Evolutionary conservation across 169 alveolate species (phyloP), one percentile per base, ranked within the genome.

Genomic region (Plasmodium billcollinsi): DNA sequence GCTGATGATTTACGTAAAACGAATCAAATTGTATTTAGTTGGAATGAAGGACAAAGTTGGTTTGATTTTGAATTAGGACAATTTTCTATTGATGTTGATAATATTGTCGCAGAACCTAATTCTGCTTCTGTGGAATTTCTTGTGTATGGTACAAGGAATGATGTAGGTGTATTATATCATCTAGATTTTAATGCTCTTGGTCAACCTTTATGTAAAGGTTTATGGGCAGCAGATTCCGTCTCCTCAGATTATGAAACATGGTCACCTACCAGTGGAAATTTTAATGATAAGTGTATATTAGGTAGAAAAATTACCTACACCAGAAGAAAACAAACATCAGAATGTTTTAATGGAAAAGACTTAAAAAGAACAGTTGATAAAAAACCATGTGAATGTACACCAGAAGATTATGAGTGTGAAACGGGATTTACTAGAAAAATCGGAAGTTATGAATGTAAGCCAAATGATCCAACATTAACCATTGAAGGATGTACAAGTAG

Each of bases 11-110:
- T 94, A 59, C 93, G 93, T 56, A 93, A 93, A 67, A 95, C 97
- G 14, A 89, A 94, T 15, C 96, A 97, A 95, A 98, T 97, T 33
- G 97, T 95, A 45, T 97, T 97, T 93, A 93, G 98, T 71, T 97
- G 98, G 98, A 97, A 98, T 83, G 99, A 98, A 88, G 99, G 99
- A 1, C 95, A 95, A 43, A 97, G 98, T 74, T 99, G 99, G 99
- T 98, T 98, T 74, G 98, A 96, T 88, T 95, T 97, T 62, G 96
- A 95, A 72, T 93, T 98, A 66, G 96, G 98, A 15, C 95, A 93
- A 33, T 86, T 92, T 58, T 96, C 98, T 14, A 92, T 98, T 49
- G 97, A 96, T 76, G 98, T 98, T 20, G 97, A 96, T 90, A 98
- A 98, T 88, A 97, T 98, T 61, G 97, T 98, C 6, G 98, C 97